Evolutionary conservation across 208 protist genomes (phyloP).

Genomic region (Zelonia costaricensis): DNA sequence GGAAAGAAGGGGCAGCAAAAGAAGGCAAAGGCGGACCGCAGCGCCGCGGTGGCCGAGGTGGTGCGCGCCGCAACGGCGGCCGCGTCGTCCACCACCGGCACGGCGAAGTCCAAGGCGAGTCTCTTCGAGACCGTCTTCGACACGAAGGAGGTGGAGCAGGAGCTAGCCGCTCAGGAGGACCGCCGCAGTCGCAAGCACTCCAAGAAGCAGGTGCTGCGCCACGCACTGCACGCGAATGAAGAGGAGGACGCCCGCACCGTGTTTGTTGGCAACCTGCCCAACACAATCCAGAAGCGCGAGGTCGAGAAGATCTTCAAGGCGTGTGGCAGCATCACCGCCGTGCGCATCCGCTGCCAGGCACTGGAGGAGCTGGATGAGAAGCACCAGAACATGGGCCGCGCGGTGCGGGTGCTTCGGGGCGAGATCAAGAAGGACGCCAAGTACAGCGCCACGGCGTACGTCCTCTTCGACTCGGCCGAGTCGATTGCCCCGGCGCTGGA

Average conservation of each 20-base stretch:
- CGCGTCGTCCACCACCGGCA: constrained; percentile 3
- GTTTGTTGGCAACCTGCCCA: constrained; percentile 90
- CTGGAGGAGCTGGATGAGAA: constrained; percentile 45
- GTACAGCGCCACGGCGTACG: constrained; percentile 83
- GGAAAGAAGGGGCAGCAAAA: constrained; percentile 1
- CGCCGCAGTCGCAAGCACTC: constrained; percentile 37
- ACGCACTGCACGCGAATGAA: constrained; percentile 79
- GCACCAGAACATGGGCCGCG: constrained; percentile 66
- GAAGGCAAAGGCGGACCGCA: constrained; percentile 2
- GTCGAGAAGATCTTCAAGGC: constrained; percentile 82
- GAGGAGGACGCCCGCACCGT: constrained; percentile 89
- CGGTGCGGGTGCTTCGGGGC: constrained; percentile 82
- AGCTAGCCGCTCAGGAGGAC: constrained; percentile 27
- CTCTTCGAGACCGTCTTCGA: constrained; percentile 60
- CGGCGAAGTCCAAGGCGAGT: not conserved
- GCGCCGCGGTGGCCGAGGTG: constrained; percentile 13
- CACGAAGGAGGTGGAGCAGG: constrained; percentile 34
- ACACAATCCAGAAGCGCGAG: constrained; percentile 68
- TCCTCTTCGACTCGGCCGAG: constrained; percentile 61
- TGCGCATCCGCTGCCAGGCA: constrained; percentile 80
- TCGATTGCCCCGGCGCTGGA: constrained; percentile 41
- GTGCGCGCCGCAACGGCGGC: constrained; percentile 7
- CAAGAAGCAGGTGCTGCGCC: constrained; percentile 69
- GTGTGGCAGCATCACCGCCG: constrained; percentile 74
- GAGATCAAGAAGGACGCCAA: constrained; percentile 84